Percentiles rank a stretch among this genome's conserved stretches.
Conservation (phyloP, 371 early-diverging fungal genomes). For the Zychaea mexicana region DNA sequence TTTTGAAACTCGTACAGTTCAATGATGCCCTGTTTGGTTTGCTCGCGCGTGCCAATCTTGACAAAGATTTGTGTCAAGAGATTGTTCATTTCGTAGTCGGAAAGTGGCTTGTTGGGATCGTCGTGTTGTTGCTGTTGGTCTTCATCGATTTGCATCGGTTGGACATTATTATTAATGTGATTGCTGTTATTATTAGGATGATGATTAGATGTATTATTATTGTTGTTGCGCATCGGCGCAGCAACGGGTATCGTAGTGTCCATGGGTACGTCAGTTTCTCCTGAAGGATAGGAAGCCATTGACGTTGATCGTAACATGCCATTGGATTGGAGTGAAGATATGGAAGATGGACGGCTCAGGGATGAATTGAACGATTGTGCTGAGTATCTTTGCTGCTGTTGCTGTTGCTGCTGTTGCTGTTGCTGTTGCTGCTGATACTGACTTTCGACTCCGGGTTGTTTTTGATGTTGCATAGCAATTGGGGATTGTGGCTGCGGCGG, state of each 20-base stretch:
- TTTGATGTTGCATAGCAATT: background rate
- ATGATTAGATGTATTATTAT: background rate
- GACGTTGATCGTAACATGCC: slow-evolving; percentile 31
- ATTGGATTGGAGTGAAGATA: slow-evolving; percentile 29
- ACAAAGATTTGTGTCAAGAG: slow-evolving; percentile 70
- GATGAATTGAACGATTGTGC: slow-evolving; percentile 32
- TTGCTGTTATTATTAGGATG: background rate
- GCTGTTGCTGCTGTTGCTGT: background rate
- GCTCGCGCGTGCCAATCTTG: slow-evolving; percentile 73
- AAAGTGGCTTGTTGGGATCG: slow-evolving; percentile 12
- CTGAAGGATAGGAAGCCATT: slow-evolving; percentile 21
- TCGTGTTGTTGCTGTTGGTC: too few species aligned
- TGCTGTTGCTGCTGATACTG: slow-evolving; percentile 1
- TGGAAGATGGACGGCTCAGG: slow-evolving; percentile 35
- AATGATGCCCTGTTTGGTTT: slow-evolving; percentile 77
- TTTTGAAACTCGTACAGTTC: slow-evolving; percentile 81
- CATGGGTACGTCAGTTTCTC: slow-evolving; percentile 4
- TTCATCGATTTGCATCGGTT: slow-evolving; percentile 41
- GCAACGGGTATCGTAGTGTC: slow-evolving; percentile 13
- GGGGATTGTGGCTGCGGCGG: slow-evolving; percentile 17
- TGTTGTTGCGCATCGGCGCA: slow-evolving; percentile 7
- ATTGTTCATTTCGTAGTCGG: slow-evolving; percentile 58
- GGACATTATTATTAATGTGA: slow-evolving; percentile 7
- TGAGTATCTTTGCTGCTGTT: slow-evolving; percentile 9
- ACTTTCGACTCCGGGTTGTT: background rate